These are phyloP conservation scores for Pseudonitzschia multistriata DNA, from an alignment of 108 stramenopile species.

Conservation along the genomic window DNA sequence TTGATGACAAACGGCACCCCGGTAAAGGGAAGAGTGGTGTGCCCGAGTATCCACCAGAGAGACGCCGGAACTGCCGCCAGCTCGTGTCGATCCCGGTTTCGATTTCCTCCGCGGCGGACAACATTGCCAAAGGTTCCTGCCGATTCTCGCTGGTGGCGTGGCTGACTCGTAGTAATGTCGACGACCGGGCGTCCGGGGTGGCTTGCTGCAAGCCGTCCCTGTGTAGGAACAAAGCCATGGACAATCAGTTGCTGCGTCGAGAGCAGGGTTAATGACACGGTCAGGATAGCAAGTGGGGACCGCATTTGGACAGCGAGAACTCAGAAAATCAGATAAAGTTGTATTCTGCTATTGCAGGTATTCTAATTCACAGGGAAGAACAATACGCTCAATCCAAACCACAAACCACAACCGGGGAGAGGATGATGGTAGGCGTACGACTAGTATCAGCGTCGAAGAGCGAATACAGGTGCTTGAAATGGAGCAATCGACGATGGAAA, in stretches of 20 bases:
- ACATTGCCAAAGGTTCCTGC: neutral
- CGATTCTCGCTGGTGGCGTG: neutral
- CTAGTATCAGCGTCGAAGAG: no score
- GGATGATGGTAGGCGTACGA: no score
- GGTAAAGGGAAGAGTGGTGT: slow-evolving; percentile 39
- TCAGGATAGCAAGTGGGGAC: neutral
- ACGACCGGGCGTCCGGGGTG: neutral
- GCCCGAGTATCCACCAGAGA: slow-evolving; percentile 33
- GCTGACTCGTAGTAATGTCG: neutral
- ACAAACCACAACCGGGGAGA: no score
- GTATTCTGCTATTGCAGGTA: no score
- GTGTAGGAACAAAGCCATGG: neutral
- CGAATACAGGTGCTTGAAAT: no score
- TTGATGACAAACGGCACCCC: slow-evolving; percentile 50
- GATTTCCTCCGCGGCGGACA: neutral
- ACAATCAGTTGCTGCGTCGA: neutral
- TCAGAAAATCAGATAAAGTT: no score
- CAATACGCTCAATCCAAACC: no score
- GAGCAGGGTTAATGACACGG: neutral
- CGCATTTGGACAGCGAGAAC: no score
- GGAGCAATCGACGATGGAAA: no score
- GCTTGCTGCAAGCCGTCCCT: neutral
- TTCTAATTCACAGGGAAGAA: no score
- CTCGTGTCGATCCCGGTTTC: neutral
- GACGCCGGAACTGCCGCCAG: neutral